Conservation (phyloP, 73 alveolate species). For the Durusdinium trenchii region DNA sequence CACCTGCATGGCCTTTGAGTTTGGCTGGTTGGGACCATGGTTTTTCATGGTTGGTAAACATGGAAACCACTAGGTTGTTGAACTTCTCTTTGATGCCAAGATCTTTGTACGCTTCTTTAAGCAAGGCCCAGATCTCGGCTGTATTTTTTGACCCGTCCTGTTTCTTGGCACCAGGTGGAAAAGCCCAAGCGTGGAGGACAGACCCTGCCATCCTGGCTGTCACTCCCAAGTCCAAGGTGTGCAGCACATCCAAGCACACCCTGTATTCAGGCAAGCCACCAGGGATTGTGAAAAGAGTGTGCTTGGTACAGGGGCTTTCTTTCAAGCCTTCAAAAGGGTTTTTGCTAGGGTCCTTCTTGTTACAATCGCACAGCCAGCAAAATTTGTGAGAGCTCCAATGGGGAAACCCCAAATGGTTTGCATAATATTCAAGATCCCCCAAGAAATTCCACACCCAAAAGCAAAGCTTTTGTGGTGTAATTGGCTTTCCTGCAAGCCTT, state of each 20-base stretch:
- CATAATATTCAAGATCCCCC: slow-evolving; percentile 16
- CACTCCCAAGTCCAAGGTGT: slow-evolving; percentile 18
- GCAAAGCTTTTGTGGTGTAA: background rate
- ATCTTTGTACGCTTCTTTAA: background rate
- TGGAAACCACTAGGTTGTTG: slow-evolving; percentile 33
- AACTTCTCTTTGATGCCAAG: background rate
- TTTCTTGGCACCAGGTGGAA: background rate
- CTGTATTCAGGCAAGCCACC: slow-evolving; percentile 27
- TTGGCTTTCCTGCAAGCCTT: slow-evolving; percentile 61
- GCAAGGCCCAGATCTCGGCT: slow-evolving; percentile 4
- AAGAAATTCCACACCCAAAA: slow-evolving; percentile 15
- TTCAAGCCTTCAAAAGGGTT: slow-evolving; percentile 37
- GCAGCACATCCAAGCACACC: slow-evolving; percentile 6
- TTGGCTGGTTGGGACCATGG: background rate
- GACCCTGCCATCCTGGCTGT: slow-evolving; percentile 53
- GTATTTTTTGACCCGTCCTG: background rate
- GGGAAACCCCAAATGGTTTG: background rate
- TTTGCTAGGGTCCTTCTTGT: background rate
- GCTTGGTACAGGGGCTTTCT: slow-evolving; percentile 11
- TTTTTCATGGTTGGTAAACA: background rate
- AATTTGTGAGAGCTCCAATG: background rate
- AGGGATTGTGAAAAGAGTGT: background rate
- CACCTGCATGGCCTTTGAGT: slow-evolving; percentile 34
- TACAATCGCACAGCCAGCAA: slow-evolving; percentile 16
- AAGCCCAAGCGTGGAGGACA: background rate